Evolutionary conservation across 1,284 basidiomycete species (phyloP), one percentile per base, ranked within the genome.

Genomic region (Trichosporon inkin): DNA sequence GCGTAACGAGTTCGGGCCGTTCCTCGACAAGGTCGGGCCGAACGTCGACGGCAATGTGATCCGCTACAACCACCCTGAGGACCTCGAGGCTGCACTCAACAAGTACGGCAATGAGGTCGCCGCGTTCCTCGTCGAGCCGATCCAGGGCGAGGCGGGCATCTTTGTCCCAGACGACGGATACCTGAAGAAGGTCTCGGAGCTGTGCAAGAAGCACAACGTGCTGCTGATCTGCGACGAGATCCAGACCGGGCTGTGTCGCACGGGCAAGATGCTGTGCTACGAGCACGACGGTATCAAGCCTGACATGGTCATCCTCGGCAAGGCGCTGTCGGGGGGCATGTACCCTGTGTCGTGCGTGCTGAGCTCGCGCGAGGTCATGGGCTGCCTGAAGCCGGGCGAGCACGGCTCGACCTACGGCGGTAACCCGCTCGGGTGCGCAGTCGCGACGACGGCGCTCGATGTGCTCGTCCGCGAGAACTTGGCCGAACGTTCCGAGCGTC

Each of bases 211-310:
- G 80, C 86, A 96, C 80, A 93, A 97, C 64, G 92, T 97, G 0
- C 82, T 99, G 17, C 82, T 99, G 52, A 98, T 99, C 74, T 94
- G 92, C 70, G 95, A 99, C 74, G 95, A 99, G 79, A 94, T 99
- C 66, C 95, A 99, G 79, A 98, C 95, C 16, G 90, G 77, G 58
- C 67, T 78, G 10, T 74, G 71, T 55, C 65, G 75, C 56, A 78
- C 77, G 17, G 78, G 78, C 49, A 78, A 78, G 69, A 79, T 79
- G 78, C 84, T 96, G 52, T 90, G 88, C 65, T 90, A 84, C 72
- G 88, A 98, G 71, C 90, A 94, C 77, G 92, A 94, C 67, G 82
- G 84, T 63, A 84, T 98, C 71, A 86, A 90, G 66, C 94, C 96
- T 34, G 95, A 99, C 78, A 85, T 99, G 58, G 83, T 98, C 52